Percentiles rank a stretch among this genome's conserved stretches.
Evolutionary conservation across 495 filamentous ascomycete genomes (phyloP).

Genomic region (Staphylotrichum tortipilum): DNA sequence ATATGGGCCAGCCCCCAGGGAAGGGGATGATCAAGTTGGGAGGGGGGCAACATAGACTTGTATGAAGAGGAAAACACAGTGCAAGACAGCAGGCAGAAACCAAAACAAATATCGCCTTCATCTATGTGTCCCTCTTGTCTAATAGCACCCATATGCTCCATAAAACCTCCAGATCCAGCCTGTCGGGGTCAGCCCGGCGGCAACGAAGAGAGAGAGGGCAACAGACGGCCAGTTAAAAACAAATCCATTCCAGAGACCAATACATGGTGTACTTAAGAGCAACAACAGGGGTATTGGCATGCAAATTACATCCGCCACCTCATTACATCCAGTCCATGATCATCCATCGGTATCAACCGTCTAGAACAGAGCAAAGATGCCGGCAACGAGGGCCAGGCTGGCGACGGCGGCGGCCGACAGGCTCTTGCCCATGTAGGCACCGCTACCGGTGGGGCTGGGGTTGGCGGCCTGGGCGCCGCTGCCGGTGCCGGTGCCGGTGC

Average conservation of each 20-base stretch:
- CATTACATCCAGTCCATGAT: background rate
- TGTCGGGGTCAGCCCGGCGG: slow-evolving; percentile 5
- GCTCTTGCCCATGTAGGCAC: slow-evolving; percentile 10
- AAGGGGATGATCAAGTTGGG: too few relatives aligned
- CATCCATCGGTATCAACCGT: too few relatives aligned
- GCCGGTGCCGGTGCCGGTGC: slow-evolving; percentile 12
- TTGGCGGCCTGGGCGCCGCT: slow-evolving; percentile 3
- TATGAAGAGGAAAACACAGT: too few relatives aligned
- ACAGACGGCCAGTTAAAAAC: background rate
- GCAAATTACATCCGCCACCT: background rate
- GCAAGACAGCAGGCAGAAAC: too few relatives aligned
- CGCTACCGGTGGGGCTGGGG: background rate
- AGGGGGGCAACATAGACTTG: too few relatives aligned
- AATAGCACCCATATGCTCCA: background rate
- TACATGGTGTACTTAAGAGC: too few relatives aligned
- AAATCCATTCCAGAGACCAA: background rate
- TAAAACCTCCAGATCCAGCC: slow-evolving; percentile 6
- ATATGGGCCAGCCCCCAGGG: too few relatives aligned
- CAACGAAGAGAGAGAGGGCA: background rate
- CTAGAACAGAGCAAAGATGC: slow-evolving; percentile 21
- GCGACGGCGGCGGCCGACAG: slow-evolving; percentile 10
- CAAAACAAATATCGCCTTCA: background rate
- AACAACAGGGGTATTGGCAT: slow-evolving; percentile 1
- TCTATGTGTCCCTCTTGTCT: slow-evolving; percentile 1
- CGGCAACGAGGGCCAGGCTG: slow-evolving; percentile 17